Conservation (phyloP, 1,284 basidiomycete genomes). For the Malassezia vespertilionis region DNA sequence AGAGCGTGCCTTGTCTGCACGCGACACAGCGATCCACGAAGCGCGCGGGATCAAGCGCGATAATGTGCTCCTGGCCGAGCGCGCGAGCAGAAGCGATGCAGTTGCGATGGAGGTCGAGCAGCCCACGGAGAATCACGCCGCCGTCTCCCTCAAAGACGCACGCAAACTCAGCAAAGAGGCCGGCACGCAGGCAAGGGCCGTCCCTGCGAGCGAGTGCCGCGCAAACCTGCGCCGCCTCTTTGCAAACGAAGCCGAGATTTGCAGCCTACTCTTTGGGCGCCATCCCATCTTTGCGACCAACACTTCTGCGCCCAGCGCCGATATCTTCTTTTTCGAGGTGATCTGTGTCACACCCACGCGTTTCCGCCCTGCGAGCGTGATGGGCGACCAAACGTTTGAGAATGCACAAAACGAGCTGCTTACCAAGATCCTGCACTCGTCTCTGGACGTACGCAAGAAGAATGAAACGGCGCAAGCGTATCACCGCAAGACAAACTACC, state of each 20-base stretch:
- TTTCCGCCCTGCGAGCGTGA: conserved; percentile 82
- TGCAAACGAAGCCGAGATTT: conserved; percentile 67
- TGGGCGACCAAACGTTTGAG: conserved; percentile 88
- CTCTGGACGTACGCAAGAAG: conserved; percentile 49
- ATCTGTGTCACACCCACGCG: conserved; percentile 84
- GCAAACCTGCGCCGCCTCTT: conserved; percentile 84
- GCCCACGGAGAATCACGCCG: conserved; percentile 56
- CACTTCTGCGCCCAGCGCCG: conserved; percentile 58
- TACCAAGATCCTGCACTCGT: conserved; percentile 68
- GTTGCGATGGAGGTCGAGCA: conserved; percentile 16
- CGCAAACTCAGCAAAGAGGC: conserved; percentile 32
- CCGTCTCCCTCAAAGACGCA: conserved; percentile 32
- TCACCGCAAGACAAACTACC: conserved; percentile 55
- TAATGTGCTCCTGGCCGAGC: conserved; percentile 16
- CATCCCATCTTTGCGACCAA: conserved; percentile 64
- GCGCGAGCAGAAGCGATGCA: conserved; percentile 1
- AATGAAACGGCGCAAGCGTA: conserved; percentile 60
- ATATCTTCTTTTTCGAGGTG: conserved; percentile 95
- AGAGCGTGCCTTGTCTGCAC: conserved; percentile 73
- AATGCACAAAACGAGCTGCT: conserved; percentile 95
- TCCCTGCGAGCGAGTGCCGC: conserved; percentile 82
- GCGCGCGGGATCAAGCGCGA: conserved; percentile 52
- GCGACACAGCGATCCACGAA: conserved; percentile 62
- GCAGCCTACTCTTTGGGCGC: conserved; percentile 77
- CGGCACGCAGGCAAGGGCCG: conserved; percentile 60